A percentile compares a stretch with the other conserved stretches of the same genome.
Evolutionary conservation across 805 yeast species (phyloP).

Genomic region (Isabelozyma pseudorhagii): DNA sequence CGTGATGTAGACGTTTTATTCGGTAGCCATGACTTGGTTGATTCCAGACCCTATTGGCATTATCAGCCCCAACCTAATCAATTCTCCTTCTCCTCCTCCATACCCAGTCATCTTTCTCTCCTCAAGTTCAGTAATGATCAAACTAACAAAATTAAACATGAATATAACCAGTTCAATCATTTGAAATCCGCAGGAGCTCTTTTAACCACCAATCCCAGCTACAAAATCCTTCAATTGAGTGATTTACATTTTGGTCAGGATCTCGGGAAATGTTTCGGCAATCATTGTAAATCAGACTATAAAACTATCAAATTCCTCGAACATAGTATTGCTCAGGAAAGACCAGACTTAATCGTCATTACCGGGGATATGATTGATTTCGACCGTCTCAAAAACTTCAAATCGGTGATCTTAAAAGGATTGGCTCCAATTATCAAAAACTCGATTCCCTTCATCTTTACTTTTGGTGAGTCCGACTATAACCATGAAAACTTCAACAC

Average conservation of each 20-base stretch:
- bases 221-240: slow-evolving; percentile 34
- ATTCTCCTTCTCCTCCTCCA: slow-evolving; percentile 11
- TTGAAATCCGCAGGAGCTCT: slow-evolving; percentile 13
- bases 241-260: slow-evolving; percentile 39
- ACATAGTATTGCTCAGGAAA: slow-evolving; percentile 21
- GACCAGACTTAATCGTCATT: slow-evolving; percentile 33
- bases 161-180: slow-evolving; percentile 10
- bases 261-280: slow-evolving; percentile 16
- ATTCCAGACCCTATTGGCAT: slow-evolving; percentile 22
- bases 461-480: slow-evolving; percentile 38
- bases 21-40: slow-evolving; percentile 28
- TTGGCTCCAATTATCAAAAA: slow-evolving; percentile 30
- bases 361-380: slow-evolving; percentile 40
- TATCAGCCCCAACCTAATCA: slow-evolving; percentile 10
- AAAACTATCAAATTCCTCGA: slow-evolving; percentile 29
- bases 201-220: slow-evolving; percentile 13
- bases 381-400: slow-evolving; percentile 19
- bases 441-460: slow-evolving; percentile 30
- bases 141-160: slow-evolving; percentile 6
- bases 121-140: slow-evolving; percentile 14
- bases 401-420: slow-evolving; percentile 27
- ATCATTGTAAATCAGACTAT: slow-evolving; percentile 23
- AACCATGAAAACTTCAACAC: slow-evolving; percentile 2
- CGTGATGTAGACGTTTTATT: slow-evolving; percentile 26
- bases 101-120: slow-evolving; percentile 17